Evolutionary conservation across 1,284 basidiomycete genomes (phyloP).

Genomic region (Tilletia indica): DNA sequence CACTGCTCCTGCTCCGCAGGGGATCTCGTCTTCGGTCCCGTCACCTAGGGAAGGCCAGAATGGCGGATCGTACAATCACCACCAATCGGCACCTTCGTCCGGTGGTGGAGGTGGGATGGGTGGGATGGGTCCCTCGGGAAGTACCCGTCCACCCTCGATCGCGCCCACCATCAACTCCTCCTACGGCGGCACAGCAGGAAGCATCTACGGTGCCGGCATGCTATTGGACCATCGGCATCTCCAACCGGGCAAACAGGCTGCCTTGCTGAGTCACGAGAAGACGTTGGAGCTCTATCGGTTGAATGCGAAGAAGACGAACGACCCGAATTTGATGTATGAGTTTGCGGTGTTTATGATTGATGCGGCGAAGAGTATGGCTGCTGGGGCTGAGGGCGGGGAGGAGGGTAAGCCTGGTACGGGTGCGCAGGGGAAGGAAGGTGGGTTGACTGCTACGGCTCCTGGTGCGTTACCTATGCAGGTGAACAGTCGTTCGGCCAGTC

Average conservation of each 20-base stretch:
- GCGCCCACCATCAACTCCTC: conserved; percentile 31
- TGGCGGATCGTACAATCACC: too few species aligned
- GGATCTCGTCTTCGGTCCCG: not conserved
- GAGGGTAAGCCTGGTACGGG: not conserved
- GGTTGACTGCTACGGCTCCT: conserved; percentile 16
- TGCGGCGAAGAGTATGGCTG: conserved; percentile 60
- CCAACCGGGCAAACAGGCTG: conserved; percentile 84
- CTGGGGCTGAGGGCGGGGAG: conserved; percentile 25
- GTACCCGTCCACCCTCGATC: conserved; percentile 43
- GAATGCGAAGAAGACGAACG: conserved; percentile 97
- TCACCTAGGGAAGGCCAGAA: not conserved
- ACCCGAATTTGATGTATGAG: conserved; percentile 95
- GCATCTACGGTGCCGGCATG: conserved; percentile 27
- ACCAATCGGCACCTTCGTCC: too few species aligned
- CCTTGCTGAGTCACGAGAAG: conserved; percentile 86
- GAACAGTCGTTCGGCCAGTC: conserved; percentile 47
- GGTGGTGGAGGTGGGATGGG: conserved; percentile 21
- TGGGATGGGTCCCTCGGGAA: conserved; percentile 34
- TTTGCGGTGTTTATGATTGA: conserved; percentile 99
- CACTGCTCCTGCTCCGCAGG: not conserved
- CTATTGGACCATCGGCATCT: conserved; percentile 90
- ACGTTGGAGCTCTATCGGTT: conserved; percentile 94
- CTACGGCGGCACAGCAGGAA: conserved; percentile 15
- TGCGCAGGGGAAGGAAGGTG: conserved; percentile 11
- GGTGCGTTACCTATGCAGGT: not conserved